phyloP scores from a whole-genome alignment of 805 yeast genomes.

The Schizosaccharomyces osmophilus region DNA sequence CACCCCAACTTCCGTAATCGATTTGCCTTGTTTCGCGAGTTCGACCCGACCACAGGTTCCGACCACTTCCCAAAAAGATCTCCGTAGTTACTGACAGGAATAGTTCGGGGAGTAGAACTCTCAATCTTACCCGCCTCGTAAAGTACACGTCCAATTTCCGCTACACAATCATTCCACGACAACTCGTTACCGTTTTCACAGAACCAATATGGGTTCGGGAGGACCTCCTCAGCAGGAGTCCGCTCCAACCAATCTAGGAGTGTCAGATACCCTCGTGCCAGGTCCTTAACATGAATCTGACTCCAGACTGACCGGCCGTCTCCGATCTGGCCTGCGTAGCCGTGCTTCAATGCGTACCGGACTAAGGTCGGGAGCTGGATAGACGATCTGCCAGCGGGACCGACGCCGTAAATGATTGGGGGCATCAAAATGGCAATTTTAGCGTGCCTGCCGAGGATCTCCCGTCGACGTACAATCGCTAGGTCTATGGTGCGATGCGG shows the following conservation, averaged over 20 bases:
- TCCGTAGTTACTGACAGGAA: not conserved
- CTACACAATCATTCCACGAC: slow-evolving; percentile 14
- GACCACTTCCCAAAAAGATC: not conserved
- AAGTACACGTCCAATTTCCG: slow-evolving; percentile 8
- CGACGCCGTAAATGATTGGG: slow-evolving; percentile 17
- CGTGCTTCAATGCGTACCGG: slow-evolving; percentile 7
- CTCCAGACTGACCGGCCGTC: slow-evolving; percentile 17
- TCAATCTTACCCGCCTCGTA: not conserved
- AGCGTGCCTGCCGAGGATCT: too few relatives aligned
- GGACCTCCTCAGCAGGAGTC: slow-evolving; percentile 10
- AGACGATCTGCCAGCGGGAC: slow-evolving; percentile 14
- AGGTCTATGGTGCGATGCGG: too few relatives aligned
- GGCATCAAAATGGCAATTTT: slow-evolving; percentile 8
- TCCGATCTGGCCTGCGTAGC: slow-evolving; percentile 13
- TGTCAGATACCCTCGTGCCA: slow-evolving; percentile 14
- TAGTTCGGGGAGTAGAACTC: not conserved
- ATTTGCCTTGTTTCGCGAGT: slow-evolving; percentile 5
- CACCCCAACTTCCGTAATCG: slow-evolving; percentile 6
- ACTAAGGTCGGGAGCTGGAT: slow-evolving; percentile 15
- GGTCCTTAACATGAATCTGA: slow-evolving; percentile 16
- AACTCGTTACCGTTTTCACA: slow-evolving; percentile 13
- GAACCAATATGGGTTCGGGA: slow-evolving; percentile 16
- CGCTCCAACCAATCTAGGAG: slow-evolving; percentile 11
- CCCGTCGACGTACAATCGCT: too few relatives aligned
- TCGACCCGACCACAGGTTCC: not conserved